These are phyloP conservation scores for Diaporthe citriasiana DNA, from an alignment of 2,329 filamentous ascomycete genomes.

Conservation along the genomic window DNA sequence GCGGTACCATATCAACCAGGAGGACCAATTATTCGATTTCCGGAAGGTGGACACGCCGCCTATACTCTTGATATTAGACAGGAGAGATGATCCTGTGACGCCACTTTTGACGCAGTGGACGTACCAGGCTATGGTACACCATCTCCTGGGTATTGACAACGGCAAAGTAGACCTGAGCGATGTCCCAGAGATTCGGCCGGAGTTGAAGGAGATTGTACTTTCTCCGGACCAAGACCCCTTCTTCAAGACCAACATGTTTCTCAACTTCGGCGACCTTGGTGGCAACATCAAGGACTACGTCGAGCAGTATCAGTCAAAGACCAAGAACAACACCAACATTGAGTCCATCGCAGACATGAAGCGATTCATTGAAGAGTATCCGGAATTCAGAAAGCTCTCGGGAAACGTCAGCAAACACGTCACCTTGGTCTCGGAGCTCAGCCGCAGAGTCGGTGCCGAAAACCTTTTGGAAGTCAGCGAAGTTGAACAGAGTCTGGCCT, in stretches of 20 bases:
- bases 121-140: conserved; percentile 99
- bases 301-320: conserved; percentile 97
- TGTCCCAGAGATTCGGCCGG: conserved; percentile 86
- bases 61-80: conserved; percentile 89
- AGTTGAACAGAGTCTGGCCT: conserved; percentile 95
- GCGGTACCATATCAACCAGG: conserved; percentile 92
- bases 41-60: conserved; percentile 94
- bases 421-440: conserved; percentile 93
- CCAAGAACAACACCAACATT: conserved; percentile 95
- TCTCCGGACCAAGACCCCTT: conserved; percentile 98
- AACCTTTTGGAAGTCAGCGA: conserved; percentile 96
- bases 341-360: conserved; percentile 99
- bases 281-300: conserved; percentile 99
- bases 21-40: conserved; percentile 97
- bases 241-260: conserved; percentile 99
- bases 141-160: conserved; percentile 92
- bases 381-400: conserved; percentile 95
- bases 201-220: conserved; percentile 93
- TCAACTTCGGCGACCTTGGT: conserved; percentile 96
- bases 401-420: conserved; percentile 99
- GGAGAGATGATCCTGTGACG: conserved; percentile 94
- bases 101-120: conserved; percentile 98
- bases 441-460: conserved; percentile 86
- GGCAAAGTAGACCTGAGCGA: conserved; percentile 91
- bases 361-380: conserved; percentile 98